Percentiles rank a stretch among this genome's conserved stretches.
phyloP scores from a whole-genome alignment of 2,329 filamentous ascomycete species.

The Aspergillus sp. region DNA sequence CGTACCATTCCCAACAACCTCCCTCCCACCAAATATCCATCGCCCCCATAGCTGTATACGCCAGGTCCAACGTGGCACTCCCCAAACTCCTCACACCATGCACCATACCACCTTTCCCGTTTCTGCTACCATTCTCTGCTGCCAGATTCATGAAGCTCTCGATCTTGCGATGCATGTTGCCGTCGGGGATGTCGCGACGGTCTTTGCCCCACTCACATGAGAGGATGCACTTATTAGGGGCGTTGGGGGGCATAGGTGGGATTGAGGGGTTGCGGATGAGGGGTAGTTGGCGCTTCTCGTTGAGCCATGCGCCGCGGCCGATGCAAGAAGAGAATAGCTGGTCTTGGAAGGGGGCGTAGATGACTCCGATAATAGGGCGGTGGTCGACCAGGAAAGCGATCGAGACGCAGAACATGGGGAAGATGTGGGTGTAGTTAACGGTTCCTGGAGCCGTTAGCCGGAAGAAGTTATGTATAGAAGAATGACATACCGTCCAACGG shows the following conservation, averaged over 20 bases:
- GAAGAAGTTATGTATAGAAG: no score
- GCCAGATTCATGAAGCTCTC: conserved; percentile 74
- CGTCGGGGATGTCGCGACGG: conserved; percentile 58
- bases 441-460: conserved; percentile 44
- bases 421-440: conserved; percentile 76
- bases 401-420: conserved; percentile 76
- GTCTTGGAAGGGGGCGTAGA: conserved; percentile 65
- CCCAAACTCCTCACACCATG: conserved; percentile 70
- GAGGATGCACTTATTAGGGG: conserved; percentile 67
- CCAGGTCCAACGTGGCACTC: conserved; percentile 68
- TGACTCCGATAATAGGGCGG: conserved; percentile 62
- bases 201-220: conserved; percentile 79
- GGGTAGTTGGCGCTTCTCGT: conserved; percentile 60
- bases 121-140: conserved; percentile 57
- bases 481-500: conserved; percentile 60
- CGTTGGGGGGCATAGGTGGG: conserved; percentile 58
- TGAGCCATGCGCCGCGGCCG: conserved; percentile 65
- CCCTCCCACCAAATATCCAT: conserved; percentile 84
- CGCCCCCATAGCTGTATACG: conserved; percentile 69
- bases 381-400: conserved; percentile 63
- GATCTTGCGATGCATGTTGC: conserved; percentile 67
- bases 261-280: conserved; percentile 57
- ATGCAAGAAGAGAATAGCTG: conserved; percentile 65
- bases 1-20: conserved; percentile 73
- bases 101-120: conserved; percentile 71